Conservation (phyloP, 257 asterid genomes). For the Penstemon barbatus region DNA sequence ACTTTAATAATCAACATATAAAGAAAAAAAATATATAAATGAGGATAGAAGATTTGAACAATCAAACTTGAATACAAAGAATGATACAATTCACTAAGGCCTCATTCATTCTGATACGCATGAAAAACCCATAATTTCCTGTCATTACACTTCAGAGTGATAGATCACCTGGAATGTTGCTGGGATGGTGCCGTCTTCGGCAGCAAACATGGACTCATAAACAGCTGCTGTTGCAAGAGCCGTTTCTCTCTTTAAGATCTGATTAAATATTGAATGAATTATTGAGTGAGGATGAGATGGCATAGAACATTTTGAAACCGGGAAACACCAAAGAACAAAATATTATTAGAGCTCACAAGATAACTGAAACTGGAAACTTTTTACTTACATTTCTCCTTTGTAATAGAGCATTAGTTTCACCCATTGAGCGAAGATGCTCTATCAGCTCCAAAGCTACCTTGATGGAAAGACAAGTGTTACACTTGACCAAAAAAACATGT, state of each 20-base stretch:
- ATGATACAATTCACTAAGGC: too few species aligned
- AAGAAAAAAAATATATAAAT: too few species aligned
- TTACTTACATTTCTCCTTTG: conserved; percentile 67
- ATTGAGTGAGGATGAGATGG: conserved; percentile 16
- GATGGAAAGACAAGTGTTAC: conserved; percentile 26
- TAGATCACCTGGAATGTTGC: conserved; percentile 83
- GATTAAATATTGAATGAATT: conserved; percentile 24
- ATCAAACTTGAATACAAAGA: too few species aligned
- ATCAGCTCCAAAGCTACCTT: conserved; percentile 87
- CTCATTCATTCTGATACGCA: not conserved
- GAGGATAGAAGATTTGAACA: too few species aligned
- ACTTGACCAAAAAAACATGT: conserved; percentile 9
- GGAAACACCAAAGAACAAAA: conserved; percentile 6
- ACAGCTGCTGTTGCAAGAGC: conserved; percentile 92
- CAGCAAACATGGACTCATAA: conserved; percentile 92
- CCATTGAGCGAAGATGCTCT: conserved; percentile 97
- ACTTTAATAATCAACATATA: too few species aligned
- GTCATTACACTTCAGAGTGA: not conserved
- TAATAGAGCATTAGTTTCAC: conserved; percentile 86
- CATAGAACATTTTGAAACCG: conserved; percentile 1
- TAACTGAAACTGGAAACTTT: conserved; percentile 11
- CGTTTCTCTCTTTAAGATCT: conserved; percentile 87
- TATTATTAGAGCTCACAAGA: not conserved
- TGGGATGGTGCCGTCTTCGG: conserved; percentile 92
- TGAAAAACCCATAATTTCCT: not conserved